Conservation (phyloP, 164 flowering plant genomes). For the Annona cherimola region DNA sequence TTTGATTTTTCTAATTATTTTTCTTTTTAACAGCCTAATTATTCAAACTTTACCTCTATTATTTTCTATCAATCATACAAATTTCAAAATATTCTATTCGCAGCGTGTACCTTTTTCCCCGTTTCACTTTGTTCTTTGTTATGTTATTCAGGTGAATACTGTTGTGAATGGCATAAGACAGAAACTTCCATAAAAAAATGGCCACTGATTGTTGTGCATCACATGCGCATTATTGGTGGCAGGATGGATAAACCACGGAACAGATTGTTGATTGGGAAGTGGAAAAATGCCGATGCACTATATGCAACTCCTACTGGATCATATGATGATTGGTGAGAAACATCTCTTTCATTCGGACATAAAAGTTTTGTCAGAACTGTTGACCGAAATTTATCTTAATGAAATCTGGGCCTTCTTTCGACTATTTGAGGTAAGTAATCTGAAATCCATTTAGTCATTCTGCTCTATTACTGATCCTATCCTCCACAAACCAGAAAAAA, state of each 20-base stretch:
- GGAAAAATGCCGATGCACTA: slow-evolving; percentile 84
- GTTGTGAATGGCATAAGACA: slow-evolving; percentile 77
- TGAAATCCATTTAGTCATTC: too few relatives aligned
- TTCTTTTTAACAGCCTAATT: too few relatives aligned
- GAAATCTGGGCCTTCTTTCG: not conserved
- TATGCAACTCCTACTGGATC: slow-evolving; percentile 93
- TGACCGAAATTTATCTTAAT: too few relatives aligned
- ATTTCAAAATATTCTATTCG: not conserved
- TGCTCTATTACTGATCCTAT: too few relatives aligned
- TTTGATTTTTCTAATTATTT: too few relatives aligned
- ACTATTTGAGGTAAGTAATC: not conserved
- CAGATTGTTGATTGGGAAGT: slow-evolving; percentile 56
- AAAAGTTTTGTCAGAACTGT: too few relatives aligned
- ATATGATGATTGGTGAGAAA: slow-evolving; percentile 88
- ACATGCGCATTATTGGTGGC: slow-evolving; percentile 57
- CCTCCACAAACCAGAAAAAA: too few relatives aligned
- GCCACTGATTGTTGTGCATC: slow-evolving; percentile 83
- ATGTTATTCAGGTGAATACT: slow-evolving; percentile 50
- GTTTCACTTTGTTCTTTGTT: not conserved
- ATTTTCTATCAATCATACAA: too few relatives aligned
- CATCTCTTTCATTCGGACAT: not conserved
- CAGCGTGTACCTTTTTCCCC: not conserved
- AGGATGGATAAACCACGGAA: slow-evolving; percentile 57
- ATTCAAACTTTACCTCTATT: too few relatives aligned
- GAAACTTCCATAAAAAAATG: slow-evolving; percentile 73